Base-by-base conservation (phyloP, 106 monocot genomes). In the Alisma plantagoaquatica region DNA sequence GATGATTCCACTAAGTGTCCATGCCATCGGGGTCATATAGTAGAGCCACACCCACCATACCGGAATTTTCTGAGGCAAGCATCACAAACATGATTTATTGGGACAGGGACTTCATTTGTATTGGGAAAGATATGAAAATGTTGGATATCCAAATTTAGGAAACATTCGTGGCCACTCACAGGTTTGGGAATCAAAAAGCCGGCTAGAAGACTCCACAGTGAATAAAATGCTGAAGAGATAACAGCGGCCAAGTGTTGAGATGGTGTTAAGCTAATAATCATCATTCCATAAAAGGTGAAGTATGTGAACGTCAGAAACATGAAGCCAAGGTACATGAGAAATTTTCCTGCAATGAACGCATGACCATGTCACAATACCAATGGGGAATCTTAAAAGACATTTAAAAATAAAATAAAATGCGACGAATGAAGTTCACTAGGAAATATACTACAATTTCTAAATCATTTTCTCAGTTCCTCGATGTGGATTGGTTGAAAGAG, bases 261-360 rank as follows among this genome's bases (percentile, higher is more conserved):
- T 11, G 79, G 72, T 1, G 79, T 84, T 62, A 84, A 52, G 27
- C 73, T 65, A 23, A 79, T 26, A 5, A 66, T 75, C 79, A 84
- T 76, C 75, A 76, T 75, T 9, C 84, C 84, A 24, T 84, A 84
- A 29, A 84, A 79, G 11, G 79, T 79, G 62, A 75, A 79, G 72
- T 79, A 84, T 3, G 32, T 53, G 24, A 79, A 79, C 2, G 75
- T 75, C 29, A 75, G 69, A 59, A 79, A 84, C 65, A 75, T 68
- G 61, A 77, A 77, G 2, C 72, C 16, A 32, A 31, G 29, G 54
- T 67, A n/a, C n/a, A n/a, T n/a, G n/a, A n/a, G n/a, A n/a, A n/a
- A n/a, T n/a, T n/a, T n/a, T n/a, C n/a, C n/a, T n/a, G n/a, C n/a
- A n/a, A n/a, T n/a, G n/a, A n/a, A n/a, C n/a, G n/a, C n/a, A n/a